Evolutionary conservation across 768 basidiomycete species (phyloP).

Genomic region (Tylopilus plumbeoviolaceoides): DNA sequence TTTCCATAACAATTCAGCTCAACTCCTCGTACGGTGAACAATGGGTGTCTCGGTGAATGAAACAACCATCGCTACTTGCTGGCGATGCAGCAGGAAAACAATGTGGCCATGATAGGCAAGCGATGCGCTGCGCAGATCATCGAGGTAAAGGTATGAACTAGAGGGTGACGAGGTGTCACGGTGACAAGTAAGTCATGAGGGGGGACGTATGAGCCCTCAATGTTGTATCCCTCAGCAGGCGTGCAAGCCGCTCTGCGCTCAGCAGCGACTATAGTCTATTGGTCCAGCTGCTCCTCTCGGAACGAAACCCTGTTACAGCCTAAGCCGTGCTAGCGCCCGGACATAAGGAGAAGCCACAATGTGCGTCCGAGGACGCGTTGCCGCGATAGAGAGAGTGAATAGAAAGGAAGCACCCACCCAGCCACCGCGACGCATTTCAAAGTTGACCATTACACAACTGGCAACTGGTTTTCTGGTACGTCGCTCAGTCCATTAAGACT

Average conservation of each 20-base stretch:
- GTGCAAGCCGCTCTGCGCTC: not conserved
- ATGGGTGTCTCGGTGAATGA: not conserved
- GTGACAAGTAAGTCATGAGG: not conserved
- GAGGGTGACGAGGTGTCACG: slow-evolving; percentile 7
- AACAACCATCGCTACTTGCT: not conserved
- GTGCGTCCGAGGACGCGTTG: slow-evolving; percentile 12
- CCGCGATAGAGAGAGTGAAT: slow-evolving; percentile 21
- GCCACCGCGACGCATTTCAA: slow-evolving; percentile 29
- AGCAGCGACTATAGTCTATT: not conserved
- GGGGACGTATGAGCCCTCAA: not conserved
- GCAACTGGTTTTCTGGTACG: slow-evolving; percentile 30
- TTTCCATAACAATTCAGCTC: not conserved
- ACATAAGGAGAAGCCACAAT: slow-evolving; percentile 3
- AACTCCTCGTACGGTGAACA: slow-evolving; percentile 18
- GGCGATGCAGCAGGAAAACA: slow-evolving; percentile 11
- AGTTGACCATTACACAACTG: slow-evolving; percentile 11
- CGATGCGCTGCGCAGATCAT: not conserved
- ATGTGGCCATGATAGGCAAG: not conserved
- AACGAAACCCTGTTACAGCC: not conserved
- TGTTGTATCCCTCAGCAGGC: not conserved
- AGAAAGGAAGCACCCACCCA: slow-evolving; percentile 16
- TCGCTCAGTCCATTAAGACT: slow-evolving; percentile 23
- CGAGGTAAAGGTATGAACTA: not conserved
- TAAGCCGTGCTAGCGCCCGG: rapidly evolving
- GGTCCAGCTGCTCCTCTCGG: slow-evolving; percentile 1